phyloP scores from a whole-genome alignment of 495 filamentous ascomycete genomes.

The Chlorociboria aeruginascens region DNA sequence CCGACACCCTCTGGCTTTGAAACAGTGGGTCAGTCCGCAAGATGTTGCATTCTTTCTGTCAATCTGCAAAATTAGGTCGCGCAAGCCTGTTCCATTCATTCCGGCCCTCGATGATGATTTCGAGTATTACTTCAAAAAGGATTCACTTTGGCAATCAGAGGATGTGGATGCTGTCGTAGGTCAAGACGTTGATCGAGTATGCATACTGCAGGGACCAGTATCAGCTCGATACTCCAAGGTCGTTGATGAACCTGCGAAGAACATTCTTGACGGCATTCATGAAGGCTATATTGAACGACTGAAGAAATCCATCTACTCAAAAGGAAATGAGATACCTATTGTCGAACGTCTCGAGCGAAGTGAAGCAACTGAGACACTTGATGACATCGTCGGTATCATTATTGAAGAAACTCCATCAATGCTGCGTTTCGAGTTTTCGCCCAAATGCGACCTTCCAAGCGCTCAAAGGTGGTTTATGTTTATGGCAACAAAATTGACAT shows the following conservation, averaged over 20 bases:
- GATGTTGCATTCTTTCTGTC: conserved; percentile 87
- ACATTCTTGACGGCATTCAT: conserved; percentile 82
- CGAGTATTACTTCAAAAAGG: conserved; percentile 97
- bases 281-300: conserved; percentile 64
- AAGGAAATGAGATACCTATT: conserved; percentile 5
- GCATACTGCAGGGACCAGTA: conserved; percentile 89
- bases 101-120: conserved; percentile 86
- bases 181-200: conserved; percentile 83
- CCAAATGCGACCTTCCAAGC: no score
- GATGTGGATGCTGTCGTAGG: conserved; percentile 86
- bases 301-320: conserved; percentile 64
- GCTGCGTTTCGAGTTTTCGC: no score
- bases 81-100: conserved; percentile 93
- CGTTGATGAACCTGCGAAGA: conserved; percentile 83
- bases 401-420: no score
- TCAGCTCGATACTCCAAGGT: conserved; percentile 75
- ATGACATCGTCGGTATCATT: no score
- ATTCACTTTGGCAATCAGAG: conserved; percentile 96
- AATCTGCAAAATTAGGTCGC: conserved; percentile 73
- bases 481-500: no score
- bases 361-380: no score
- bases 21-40: conserved; percentile 84
- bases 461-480: no score
- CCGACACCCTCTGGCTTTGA: conserved; percentile 64
- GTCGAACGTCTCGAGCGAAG: no score